These are phyloP conservation scores for Xylaria sp. DNA, from an alignment of 2,329 filamentous ascomycete genomes.

Conservation along the genomic window DNA sequence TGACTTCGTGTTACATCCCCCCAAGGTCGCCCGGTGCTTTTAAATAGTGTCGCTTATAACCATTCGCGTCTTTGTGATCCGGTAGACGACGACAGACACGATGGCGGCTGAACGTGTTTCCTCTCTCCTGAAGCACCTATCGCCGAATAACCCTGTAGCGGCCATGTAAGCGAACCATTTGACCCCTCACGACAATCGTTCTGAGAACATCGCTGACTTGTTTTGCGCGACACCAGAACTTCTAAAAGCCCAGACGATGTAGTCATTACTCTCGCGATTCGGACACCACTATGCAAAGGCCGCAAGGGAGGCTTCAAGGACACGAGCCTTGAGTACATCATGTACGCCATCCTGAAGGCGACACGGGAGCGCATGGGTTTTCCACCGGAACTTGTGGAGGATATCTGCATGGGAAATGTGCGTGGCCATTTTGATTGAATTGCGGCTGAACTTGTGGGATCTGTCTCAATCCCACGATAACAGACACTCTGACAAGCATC, in stretches of 20 bases:
- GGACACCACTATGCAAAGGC: constrained; percentile 89
- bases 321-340: constrained; percentile 85
- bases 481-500: constrained; percentile 11
- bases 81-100: constrained; percentile 55
- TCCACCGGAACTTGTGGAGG: constrained; percentile 84
- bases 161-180: constrained; percentile 72
- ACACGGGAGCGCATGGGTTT: constrained; percentile 77
- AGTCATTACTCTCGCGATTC: constrained; percentile 91
- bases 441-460: background rate
- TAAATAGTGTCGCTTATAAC: background rate
- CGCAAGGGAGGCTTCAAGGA: constrained; percentile 96
- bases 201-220: constrained; percentile 1
- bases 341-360: constrained; percentile 85
- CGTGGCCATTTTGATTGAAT: constrained; percentile 48
- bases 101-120: constrained; percentile 89
- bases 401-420: constrained; percentile 94
- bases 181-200: background rate
- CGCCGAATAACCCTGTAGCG: constrained; percentile 76
- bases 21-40: background rate
- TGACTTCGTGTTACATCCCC: background rate
- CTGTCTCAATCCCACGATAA: background rate
- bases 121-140: constrained; percentile 87
- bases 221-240: constrained; percentile 64
- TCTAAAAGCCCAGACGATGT: constrained; percentile 95
- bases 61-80: background rate